phyloP scores from a whole-genome alignment of 106 monocot genomes.

The Dactylorhiza incarnata region DNA sequence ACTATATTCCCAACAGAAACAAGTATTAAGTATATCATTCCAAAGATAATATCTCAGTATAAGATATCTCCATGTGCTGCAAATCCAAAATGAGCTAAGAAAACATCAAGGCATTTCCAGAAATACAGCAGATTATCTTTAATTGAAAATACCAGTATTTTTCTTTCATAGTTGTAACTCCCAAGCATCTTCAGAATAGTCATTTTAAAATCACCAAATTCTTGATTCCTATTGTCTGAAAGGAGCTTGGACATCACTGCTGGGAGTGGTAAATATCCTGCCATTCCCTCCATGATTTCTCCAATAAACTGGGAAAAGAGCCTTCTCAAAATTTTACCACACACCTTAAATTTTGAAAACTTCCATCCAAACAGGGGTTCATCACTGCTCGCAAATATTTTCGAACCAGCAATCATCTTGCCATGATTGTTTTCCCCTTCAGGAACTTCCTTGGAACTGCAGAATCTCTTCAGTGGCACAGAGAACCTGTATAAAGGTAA shows the following conservation, averaged over 20 bases:
- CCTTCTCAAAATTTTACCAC: slow-evolving; percentile 37
- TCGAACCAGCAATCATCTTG: slow-evolving; percentile 14
- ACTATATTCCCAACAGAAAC: too few species aligned
- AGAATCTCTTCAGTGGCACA: slow-evolving; percentile 48
- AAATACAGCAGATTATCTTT: not conserved
- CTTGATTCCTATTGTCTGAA: slow-evolving; percentile 78
- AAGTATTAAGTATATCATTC: too few species aligned
- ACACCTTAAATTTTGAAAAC: slow-evolving; percentile 7
- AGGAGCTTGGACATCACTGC: slow-evolving; percentile 84
- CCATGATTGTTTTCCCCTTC: slow-evolving; percentile 9
- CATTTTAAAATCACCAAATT: slow-evolving; percentile 94
- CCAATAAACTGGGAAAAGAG: slow-evolving; percentile 70
- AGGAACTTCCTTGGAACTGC: slow-evolving; percentile 24
- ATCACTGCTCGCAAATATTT: not conserved
- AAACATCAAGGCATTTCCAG: not conserved
- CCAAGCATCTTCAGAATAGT: slow-evolving; percentile 79
- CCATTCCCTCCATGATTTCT: slow-evolving; percentile 91
- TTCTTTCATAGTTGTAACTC: slow-evolving; percentile 87
- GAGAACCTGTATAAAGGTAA: slow-evolving; percentile 45
- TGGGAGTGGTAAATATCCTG: slow-evolving; percentile 72
- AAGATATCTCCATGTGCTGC: not conserved
- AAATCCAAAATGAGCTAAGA: not conserved
- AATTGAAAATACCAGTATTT: slow-evolving; percentile 63
- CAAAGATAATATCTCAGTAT: not conserved
- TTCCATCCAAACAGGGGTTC: slow-evolving; percentile 11